Conservation (phyloP, 2,329 filamentous ascomycete species). For the Talaromyces sp. region DNA sequence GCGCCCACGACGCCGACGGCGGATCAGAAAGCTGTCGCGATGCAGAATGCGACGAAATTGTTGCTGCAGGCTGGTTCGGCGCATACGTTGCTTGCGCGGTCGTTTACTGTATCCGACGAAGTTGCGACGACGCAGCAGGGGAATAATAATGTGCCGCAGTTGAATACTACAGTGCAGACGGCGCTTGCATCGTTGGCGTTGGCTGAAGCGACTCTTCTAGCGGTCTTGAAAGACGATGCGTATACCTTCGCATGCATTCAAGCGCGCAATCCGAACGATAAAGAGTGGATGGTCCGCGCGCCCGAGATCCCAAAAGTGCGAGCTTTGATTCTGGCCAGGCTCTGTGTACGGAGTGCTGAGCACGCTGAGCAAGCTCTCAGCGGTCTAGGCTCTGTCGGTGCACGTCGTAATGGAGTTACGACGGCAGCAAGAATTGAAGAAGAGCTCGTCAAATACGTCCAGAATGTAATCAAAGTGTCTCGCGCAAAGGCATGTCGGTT, state of each 20-base stretch:
- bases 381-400: slow-evolving; percentile 44
- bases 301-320: slow-evolving; percentile 86
- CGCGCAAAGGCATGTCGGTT: slow-evolving; percentile 86
- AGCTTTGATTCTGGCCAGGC: slow-evolving; percentile 79
- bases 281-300: slow-evolving; percentile 94
- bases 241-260: slow-evolving; percentile 82
- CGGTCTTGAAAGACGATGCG: slow-evolving; percentile 90
- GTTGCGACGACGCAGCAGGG: slow-evolving; percentile 24
- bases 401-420: slow-evolving; percentile 24
- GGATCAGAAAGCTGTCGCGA: slow-evolving; percentile 67
- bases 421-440: slow-evolving; percentile 58
- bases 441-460: slow-evolving; percentile 68
- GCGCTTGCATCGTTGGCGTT: slow-evolving; percentile 61
- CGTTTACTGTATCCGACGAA: slow-evolving; percentile 52
- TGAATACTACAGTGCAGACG: slow-evolving; percentile 44
- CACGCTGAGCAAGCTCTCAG: slow-evolving; percentile 73
- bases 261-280: slow-evolving; percentile 76
- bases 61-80: slow-evolving; percentile 77
- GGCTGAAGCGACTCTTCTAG: slow-evolving; percentile 85
- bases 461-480: slow-evolving; percentile 71
- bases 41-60: slow-evolving; percentile 72
- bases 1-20: slow-evolving; percentile 61
- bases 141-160: slow-evolving; percentile 42
- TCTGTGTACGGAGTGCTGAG: slow-evolving; percentile 84
- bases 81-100: slow-evolving; percentile 67